Base-by-base conservation (phyloP, 140 eudicot species). In the Erigeron philadelphicus region DNA sequence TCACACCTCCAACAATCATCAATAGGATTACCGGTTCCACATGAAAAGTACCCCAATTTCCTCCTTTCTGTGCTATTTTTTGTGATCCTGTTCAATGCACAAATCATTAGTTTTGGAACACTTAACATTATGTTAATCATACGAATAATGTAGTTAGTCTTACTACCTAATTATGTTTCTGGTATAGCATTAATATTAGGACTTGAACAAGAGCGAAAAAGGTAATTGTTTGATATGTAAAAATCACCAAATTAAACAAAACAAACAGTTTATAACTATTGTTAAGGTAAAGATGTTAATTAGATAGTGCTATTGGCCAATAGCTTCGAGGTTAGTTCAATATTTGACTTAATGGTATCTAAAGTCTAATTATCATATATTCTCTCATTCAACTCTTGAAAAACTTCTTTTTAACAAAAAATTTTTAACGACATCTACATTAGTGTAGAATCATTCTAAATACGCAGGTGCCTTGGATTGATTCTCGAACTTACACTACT, bases 1-100 rank as follows among this genome's bases (percentile, higher is more conserved):
- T 89, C 96, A 70, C 95, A 89, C 18, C 95, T 75, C 96, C 96
- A 89, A 76, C 96, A 89, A 53, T 89, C 96, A 11, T 89, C 96
- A 16, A 86, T 86, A 0, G 95, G 96, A 66, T 89, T 89, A 6
- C 96, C 96, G 0, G 90, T 86, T 12, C 84, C 87, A 19, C 96
- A 86, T 18, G 96, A 88, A 76, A 88, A 82, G 35, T 67, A 88
- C 5, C 96, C 96, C n/a, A 88, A 71, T 54, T 88, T 84, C 72
- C 96, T 79, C 78, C 96, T 86, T 63, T 70, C 79, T 12, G 96
- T 86, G 80, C 83, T 84, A 81, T 88, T 88, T 31, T 48, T 59
- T 38, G 76, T 82, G 76, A 80, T 83, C 96, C 96, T 88, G 79
- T 60, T 65, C 61, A 77, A 61, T 3, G n/a, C 12, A 58, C 3